Percentiles rank a stretch among this genome's conserved stretches.
Evolutionary conservation across 1,284 basidiomycete species (phyloP).

Genomic region (Peniophora sp.): DNA sequence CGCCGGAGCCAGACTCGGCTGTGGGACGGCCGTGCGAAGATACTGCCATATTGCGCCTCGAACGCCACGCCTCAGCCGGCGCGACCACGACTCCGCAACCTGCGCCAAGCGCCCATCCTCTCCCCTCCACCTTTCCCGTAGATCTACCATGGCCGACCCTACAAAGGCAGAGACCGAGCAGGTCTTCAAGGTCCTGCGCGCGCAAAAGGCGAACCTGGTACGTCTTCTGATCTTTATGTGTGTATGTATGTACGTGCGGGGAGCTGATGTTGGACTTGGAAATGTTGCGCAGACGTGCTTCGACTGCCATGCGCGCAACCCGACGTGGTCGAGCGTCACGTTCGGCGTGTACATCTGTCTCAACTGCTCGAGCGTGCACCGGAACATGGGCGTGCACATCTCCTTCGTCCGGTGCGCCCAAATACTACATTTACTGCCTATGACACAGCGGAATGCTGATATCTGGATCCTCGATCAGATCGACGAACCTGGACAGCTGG

Average conservation of each 20-base stretch:
- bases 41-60: no score
- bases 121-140: neutral
- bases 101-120: neutral
- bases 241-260: neutral
- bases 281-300: constrained; percentile 74
- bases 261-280: no score
- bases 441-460: no score
- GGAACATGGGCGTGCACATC: constrained; percentile 98
- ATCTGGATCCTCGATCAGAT: constrained; percentile 49
- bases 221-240: constrained; percentile 12
- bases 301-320: constrained; percentile 94
- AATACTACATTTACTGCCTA: no score
- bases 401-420: constrained; percentile 86
- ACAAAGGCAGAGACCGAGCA: constrained; percentile 74
- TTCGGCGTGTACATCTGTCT: constrained; percentile 98
- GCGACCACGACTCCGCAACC: no score
- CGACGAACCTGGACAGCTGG: constrained; percentile 97
- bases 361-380: constrained; percentile 92
- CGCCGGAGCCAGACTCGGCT: no score
- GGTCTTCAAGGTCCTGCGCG: constrained; percentile 68
- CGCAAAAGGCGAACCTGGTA: constrained; percentile 89
- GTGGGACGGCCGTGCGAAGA: no score
- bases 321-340: constrained; percentile 95
- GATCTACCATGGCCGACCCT: constrained; percentile 52
- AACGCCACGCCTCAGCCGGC: no score